A percentile compares a stretch with the other conserved stretches of the same genome.
These are phyloP conservation scores for Cymbopogon citratus DNA, from an alignment of 176 grass and related monocot genomes.

Conservation along the genomic window DNA sequence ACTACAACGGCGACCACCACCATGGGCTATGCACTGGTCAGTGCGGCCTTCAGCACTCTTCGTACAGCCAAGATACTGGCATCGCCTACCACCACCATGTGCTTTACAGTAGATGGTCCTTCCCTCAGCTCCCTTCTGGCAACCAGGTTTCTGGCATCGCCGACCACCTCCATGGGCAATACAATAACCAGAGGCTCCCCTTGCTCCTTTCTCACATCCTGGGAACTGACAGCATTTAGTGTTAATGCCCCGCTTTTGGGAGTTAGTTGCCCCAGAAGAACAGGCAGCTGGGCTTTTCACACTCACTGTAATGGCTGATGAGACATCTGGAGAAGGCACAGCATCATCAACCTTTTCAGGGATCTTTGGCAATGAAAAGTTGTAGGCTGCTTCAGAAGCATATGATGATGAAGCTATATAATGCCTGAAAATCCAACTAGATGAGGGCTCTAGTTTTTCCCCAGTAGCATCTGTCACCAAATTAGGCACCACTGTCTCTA, in stretches of 20 bases:
- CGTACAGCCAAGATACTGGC: constrained; percentile 65
- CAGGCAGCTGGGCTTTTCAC: constrained; percentile 45
- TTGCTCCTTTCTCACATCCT: constrained; percentile 72
- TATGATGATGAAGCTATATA: constrained; percentile 9
- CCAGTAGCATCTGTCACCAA: background rate
- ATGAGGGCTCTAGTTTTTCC: constrained; percentile 28
- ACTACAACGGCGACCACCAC: constrained; percentile 54
- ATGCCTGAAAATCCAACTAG: constrained; percentile 35
- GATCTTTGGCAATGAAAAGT: constrained; percentile 28
- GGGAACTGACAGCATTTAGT: constrained; percentile 60
- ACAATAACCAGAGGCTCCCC: constrained; percentile 64
- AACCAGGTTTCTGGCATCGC: constrained; percentile 59
- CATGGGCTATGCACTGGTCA: constrained; percentile 68
- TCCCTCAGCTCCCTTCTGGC: constrained; percentile 79
- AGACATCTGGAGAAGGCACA: constrained; percentile 24
- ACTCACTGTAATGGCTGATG: constrained; percentile 24
- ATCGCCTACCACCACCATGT: constrained; percentile 68
- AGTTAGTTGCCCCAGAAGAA: constrained; percentile 37
- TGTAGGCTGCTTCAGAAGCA: constrained; percentile 12
- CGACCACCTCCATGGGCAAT: constrained; percentile 77
- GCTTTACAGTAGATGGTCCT: constrained; percentile 81
- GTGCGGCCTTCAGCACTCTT: constrained; percentile 68
- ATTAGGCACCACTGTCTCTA: background rate
- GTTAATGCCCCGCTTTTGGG: constrained; percentile 20
- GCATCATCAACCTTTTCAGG: constrained; percentile 22